Base-by-base conservation (phyloP, 495 filamentous ascomycete genomes). In the Parathielavia hyrcaniae region DNA sequence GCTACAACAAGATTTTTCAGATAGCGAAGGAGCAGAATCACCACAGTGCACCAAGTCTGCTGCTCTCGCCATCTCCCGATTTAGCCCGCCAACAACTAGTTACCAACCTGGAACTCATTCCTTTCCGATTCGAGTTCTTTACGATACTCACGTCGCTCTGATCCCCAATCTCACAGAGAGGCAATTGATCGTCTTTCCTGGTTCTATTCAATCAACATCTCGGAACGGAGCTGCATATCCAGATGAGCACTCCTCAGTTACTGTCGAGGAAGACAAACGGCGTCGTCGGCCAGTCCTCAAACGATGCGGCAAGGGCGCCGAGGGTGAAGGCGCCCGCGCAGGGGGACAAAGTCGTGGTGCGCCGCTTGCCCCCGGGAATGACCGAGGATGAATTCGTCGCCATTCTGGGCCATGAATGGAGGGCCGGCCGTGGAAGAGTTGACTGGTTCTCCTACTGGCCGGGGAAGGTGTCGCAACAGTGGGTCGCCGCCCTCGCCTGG, bases 381-480 rank as follows among this genome's bases (percentile, higher is more conserved):
- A 96, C 87, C 4, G 84, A 89, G 62, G 71, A 76, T 0, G 93
- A 98, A 62, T 91, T 96, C 50, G 79, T 86, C 62, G 70, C 70
- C 23, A 75, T 81, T 12, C 66, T 97, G 45, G 90, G 90, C n/a
- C 82, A 87, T 2, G 88, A 90, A 57, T 97, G 91, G 89, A 89
- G 82, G 62, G 57, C 81, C 2, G 86, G 87, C 17, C 80, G 79
- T 23, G 89, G 89, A 12, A 96, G 86, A 70, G 83, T 91, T 7
- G 91, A 95, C 64, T 96, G 87, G 87, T 74, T 85, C 50, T 71
- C 76, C 36, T 98, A 86, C 73, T 83, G 83, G 60, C 76, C 83
- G 30, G 93, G 93, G 63, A 95, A 95, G 65, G 76, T 91, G 23
- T 93, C 92, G 5, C 88, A 87, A 65, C 90, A 97, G 91, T 96